Base-by-base conservation (phyloP, 257 asterid species). In the Orobanche coerulescens region DNA sequence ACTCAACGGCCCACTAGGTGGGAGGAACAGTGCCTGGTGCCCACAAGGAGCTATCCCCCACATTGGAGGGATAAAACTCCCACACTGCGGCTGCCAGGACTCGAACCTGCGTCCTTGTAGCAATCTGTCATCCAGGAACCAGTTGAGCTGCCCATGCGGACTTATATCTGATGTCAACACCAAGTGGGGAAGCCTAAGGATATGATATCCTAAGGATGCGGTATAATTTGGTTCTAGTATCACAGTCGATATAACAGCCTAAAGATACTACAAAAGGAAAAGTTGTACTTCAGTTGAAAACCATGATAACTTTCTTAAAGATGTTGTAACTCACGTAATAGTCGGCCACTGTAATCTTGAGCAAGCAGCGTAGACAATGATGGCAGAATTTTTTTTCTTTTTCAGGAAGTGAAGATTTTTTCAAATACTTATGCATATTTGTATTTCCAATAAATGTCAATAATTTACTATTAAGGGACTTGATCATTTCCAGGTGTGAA, bases 101-200 rank as follows among this genome's bases (percentile, higher is more conserved):
- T n/a, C n/a, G n/a, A n/a, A n/a, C n/a, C n/a, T n/a, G n/a, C n/a
- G n/a, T n/a, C n/a, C n/a, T n/a, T n/a, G n/a, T n/a, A n/a, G n/a
- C n/a, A n/a, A n/a, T n/a, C n/a, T n/a, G n/a, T n/a, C n/a, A n/a
- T n/a, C n/a, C n/a, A n/a, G n/a, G n/a, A n/a, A n/a, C n/a, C n/a
- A n/a, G n/a, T n/a, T n/a, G n/a, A n/a, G n/a, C 9, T 33, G 26
- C 13, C 33, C 5, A 19, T 31, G 24, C 33, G 49, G 11, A 62
- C 28, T 8, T 4, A 44, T 25, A n/a, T 33, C 58, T 50, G 36
- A n/a, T n/a, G 11, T 33, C 61, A n/a, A 62, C 16, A 48, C 31
- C 49, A 43, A 34, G 33, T n/a, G n/a, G n/a, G 54, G 53, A 53
- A 43, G 53, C 33, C n/a, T n/a, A n/a, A n/a, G n/a, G n/a, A n/a